These are phyloP conservation scores for Geum urbanum DNA, from an alignment of 306 rosid species.

Conservation along the genomic window DNA sequence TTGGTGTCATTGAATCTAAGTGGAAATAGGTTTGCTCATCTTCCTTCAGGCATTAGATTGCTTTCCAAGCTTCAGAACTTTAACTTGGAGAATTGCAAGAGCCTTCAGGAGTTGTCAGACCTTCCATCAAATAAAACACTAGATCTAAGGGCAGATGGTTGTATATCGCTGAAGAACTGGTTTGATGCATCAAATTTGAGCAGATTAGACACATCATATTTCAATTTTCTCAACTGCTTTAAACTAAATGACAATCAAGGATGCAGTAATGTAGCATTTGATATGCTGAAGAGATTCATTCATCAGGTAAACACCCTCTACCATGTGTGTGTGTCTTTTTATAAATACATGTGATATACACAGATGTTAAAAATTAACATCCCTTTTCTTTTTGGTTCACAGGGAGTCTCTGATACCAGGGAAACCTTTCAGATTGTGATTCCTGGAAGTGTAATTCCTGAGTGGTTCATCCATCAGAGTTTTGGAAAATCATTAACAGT, in stretches of 20 bases:
- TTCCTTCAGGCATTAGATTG: too few relatives aligned
- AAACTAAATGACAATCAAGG: neutral
- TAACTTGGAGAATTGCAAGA: neutral
- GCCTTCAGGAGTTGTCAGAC: too few relatives aligned
- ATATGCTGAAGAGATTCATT: too few relatives aligned
- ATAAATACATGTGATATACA: too few relatives aligned
- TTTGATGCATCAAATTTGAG: neutral
- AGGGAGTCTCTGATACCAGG: neutral
- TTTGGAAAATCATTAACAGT: neutral
- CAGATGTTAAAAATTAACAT: too few relatives aligned
- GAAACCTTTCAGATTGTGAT: neutral
- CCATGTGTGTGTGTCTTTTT: neutral
- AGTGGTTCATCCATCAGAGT: conserved; percentile 1
- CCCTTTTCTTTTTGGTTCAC: too few relatives aligned
- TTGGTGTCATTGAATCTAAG: neutral
- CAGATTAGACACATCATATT: neutral
- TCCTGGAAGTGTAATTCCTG: neutral
- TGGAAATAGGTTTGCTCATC: neutral
- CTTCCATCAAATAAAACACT: neutral
- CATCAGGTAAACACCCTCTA: neutral
- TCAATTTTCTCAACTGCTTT: neutral
- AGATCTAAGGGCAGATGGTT: neutral
- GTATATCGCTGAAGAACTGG: neutral
- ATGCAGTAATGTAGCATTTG: neutral
- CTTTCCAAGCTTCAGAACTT: neutral